Conservation (phyloP, 345 rosid species). For the Sonneratia alba region DNA sequence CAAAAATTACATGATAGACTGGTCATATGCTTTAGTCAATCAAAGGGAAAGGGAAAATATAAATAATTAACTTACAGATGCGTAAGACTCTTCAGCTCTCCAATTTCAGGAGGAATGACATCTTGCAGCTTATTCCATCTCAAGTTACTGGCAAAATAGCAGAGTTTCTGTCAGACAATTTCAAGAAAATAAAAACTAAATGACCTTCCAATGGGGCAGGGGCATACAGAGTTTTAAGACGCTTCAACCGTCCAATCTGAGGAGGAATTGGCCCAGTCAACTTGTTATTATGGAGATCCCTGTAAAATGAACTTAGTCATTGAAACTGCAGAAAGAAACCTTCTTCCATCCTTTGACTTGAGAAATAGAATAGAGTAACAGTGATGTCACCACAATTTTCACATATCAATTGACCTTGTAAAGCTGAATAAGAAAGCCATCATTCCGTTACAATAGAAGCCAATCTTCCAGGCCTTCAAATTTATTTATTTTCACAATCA, state of each 20-base stretch:
- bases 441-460: not conserved
- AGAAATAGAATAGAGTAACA: not conserved
- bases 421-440: not conserved
- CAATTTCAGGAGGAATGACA: slow-evolving; percentile 82
- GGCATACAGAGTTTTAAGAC: slow-evolving; percentile 69
- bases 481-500: not conserved
- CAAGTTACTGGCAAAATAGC: slow-evolving; percentile 43
- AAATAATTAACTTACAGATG: slow-evolving; percentile 55
- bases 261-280: slow-evolving; percentile 97
- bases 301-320: slow-evolving; percentile 15
- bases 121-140: slow-evolving; percentile 96
- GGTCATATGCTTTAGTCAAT: not conserved
- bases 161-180: slow-evolving; percentile 1
- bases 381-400: not conserved
- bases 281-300: slow-evolving; percentile 89
- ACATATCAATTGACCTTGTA: not conserved
- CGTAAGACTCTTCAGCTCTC: slow-evolving; percentile 77
- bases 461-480: not conserved
- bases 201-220: slow-evolving; percentile 5
- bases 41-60: not conserved
- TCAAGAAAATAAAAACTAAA: not conserved
- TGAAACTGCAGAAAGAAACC: not conserved
- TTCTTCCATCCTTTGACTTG: not conserved
- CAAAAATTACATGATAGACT: no score
- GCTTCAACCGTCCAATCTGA: slow-evolving; percentile 82